Evolutionary conservation across 1,139 yeast species (phyloP), one percentile per base, ranked within the genome.

Genomic region (Blastobotrys indianensis): DNA sequence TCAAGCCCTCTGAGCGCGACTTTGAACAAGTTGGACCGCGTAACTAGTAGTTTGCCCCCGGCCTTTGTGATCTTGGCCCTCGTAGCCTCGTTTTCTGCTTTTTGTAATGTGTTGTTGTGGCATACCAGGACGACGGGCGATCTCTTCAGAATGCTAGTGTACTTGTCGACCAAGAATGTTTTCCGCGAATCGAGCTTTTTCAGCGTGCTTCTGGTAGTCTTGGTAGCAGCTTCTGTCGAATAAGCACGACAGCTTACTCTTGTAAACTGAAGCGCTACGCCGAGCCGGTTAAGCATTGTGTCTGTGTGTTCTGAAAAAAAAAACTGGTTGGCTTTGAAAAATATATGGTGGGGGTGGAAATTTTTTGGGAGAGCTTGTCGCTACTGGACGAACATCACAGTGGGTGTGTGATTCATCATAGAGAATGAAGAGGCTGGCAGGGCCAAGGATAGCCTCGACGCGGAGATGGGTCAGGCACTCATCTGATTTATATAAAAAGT

Each of bases 41-140:
- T 67, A 47, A 85, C 76, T 42, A 81, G 77, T 52, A 87, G 70
- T 47, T 72, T 75, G 17, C 82, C 92, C 8, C 92, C 94, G 10
- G 76, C 69, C 47, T 75, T 74, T 44, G 65, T 69, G 53, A 90
- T 73, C 53, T 81, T 84, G 32, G 73, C 64, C 60, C 96, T 76
- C 54, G 82, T 72, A 40, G 62, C 68, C 49, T 73, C 75, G 61
- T 84, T 81, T 54, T 92, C 97, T 13, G 67, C 60, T 58, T 85
- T 82, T 48, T 77, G 66, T 56, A 90, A 68, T 61, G 88, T 87
- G 64, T 87, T 87, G 67, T 86, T 94, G 66, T 90, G 97, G 9
- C 80, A 77, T 55, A 85, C 81, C 47, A 90, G 72, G 25, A 88
- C 72, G 41, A 88, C 78, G 37, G 84, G 80, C 61, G 80, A 80